These are phyloP conservation scores for Ophiostoma quercus DNA, from an alignment of 2,329 filamentous ascomycete species.

Conservation along the genomic window DNA sequence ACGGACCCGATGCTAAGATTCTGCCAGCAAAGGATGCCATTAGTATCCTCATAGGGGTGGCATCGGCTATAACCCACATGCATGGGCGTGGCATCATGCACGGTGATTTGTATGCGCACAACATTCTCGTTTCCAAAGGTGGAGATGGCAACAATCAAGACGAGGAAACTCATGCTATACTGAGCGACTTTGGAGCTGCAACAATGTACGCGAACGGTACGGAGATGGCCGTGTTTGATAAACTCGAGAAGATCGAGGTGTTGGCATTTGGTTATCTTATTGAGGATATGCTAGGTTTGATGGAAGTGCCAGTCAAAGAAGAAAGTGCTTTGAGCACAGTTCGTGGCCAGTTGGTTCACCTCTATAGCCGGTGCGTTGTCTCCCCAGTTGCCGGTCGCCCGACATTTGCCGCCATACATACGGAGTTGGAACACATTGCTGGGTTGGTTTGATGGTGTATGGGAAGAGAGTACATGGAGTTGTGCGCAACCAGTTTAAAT, in stretches of 20 bases:
- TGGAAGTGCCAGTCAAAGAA: conserved; percentile 22
- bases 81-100: conserved; percentile 42
- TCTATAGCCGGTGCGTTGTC: conserved; percentile 33
- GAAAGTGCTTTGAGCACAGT: not conserved
- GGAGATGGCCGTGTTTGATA: conserved; percentile 10
- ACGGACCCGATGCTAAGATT: conserved; percentile 27
- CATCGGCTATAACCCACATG: conserved; percentile 41
- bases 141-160: not conserved
- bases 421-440: conserved; percentile 24
- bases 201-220: conserved; percentile 38
- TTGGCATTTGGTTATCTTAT: conserved; percentile 45
- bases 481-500: not conserved
- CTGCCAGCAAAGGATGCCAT: conserved; percentile 34
- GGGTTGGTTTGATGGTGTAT: not conserved
- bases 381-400: conserved; percentile 32
- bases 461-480: not conserved
- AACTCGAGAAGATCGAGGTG: conserved; percentile 43
- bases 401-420: conserved; percentile 33
- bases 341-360: conserved; percentile 27
- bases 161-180: conserved; percentile 37
- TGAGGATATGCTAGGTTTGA: conserved; percentile 41
- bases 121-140: conserved; percentile 37
- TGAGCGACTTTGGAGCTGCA: conserved; percentile 46
- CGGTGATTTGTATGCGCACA: conserved; percentile 46
- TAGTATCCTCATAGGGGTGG: conserved; percentile 39